Conservation (phyloP, 306 rosid genomes). For the Sindora glabra region DNA sequence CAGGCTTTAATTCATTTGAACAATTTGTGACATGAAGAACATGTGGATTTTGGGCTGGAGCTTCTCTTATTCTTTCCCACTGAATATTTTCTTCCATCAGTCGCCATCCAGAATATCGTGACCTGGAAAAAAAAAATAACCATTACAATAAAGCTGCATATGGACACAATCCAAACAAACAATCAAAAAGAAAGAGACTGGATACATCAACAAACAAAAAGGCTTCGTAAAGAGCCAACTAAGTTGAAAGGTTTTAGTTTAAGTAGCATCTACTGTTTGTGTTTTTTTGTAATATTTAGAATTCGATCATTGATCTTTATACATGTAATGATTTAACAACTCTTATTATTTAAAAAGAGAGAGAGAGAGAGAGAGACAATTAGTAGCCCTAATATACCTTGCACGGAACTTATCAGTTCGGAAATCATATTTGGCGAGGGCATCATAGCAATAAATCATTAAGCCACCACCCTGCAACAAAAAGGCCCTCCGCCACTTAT, state of each 20-base stretch:
- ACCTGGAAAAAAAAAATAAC: constrained; percentile 21
- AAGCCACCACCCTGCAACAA: constrained; percentile 44
- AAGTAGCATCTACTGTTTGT: too few species aligned
- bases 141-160: background rate
- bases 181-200: too few species aligned
- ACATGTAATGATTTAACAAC: too few species aligned
- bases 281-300: too few species aligned
- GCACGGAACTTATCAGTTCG: constrained; percentile 32
- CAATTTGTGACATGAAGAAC: constrained; percentile 39
- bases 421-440: constrained; percentile 36
- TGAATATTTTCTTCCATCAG: constrained; percentile 33
- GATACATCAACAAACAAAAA: too few species aligned
- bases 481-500: background rate
- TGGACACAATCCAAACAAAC: too few species aligned
- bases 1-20: constrained; percentile 37
- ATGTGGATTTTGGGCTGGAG: constrained; percentile 33
- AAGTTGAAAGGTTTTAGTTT: too few species aligned
- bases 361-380: background rate
- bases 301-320: too few species aligned
- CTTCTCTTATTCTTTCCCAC: constrained; percentile 50
- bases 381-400: constrained; percentile 40
- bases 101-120: constrained; percentile 34
- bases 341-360: too few species aligned
- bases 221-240: too few species aligned
- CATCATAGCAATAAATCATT: constrained; percentile 53